These are phyloP conservation scores for Fusarium concolor DNA, from an alignment of 2,329 filamentous ascomycete genomes.

Conservation along the genomic window DNA sequence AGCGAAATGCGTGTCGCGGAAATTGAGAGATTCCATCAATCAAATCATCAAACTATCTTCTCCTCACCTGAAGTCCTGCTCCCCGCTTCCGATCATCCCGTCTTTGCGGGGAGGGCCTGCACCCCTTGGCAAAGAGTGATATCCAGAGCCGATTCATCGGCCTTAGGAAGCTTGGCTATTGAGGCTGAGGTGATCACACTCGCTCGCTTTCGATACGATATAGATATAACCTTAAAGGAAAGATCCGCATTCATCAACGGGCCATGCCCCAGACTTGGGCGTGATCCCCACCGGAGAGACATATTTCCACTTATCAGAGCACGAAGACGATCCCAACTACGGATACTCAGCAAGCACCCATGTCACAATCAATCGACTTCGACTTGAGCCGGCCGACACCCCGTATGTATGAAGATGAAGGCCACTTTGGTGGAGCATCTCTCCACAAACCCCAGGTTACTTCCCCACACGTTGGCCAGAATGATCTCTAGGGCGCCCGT, in stretches of 20 bases:
- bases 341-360: neutral
- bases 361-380: slow-evolving; percentile 9
- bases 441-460: slow-evolving; percentile 37
- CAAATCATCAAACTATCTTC: slow-evolving; percentile 25
- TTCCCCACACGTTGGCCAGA: slow-evolving; percentile 34
- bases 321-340: neutral
- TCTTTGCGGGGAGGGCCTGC: slow-evolving; percentile 30
- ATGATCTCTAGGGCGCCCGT: slow-evolving; percentile 20
- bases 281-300: slow-evolving; percentile 29
- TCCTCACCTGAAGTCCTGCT: slow-evolving; percentile 29
- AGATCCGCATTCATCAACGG: slow-evolving; percentile 16
- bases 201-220: slow-evolving; percentile 19
- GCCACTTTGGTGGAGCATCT: slow-evolving; percentile 38
- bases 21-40: slow-evolving; percentile 44
- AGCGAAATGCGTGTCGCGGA: slow-evolving; percentile 13
- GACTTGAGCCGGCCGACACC: slow-evolving; percentile 9
- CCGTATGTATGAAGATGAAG: slow-evolving; percentile 16
- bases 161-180: slow-evolving; percentile 27
- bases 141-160: slow-evolving; percentile 16
- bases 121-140: slow-evolving; percentile 34
- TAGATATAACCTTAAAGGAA: slow-evolving; percentile 28
- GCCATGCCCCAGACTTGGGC: slow-evolving; percentile 7
- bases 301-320: slow-evolving; percentile 40
- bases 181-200: slow-evolving; percentile 36
- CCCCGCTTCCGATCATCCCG: slow-evolving; percentile 22